Base-by-base conservation (phyloP, 768 basidiomycete genomes). In the Auricularia sp. region DNA sequence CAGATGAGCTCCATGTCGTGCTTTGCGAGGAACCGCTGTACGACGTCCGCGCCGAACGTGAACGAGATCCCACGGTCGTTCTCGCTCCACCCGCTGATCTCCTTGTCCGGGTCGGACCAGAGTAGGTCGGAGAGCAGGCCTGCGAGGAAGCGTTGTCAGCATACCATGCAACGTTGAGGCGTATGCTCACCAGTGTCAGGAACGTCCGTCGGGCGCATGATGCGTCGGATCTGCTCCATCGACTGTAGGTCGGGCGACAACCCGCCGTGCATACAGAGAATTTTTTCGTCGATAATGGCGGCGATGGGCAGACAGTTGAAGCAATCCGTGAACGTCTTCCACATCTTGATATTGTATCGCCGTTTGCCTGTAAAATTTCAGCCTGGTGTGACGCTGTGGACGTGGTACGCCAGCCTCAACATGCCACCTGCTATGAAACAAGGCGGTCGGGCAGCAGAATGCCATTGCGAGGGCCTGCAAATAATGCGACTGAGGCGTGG, bases 271-370 rank as follows among this genome's bases (percentile, higher is more conserved):
- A 98, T 98, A 62, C 94, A 97, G 77, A 99, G 98, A 75, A 99
- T 99, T 81, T 98, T 99, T 79, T 98, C 96, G 79, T 98, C 96
- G 75, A 99, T 98, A 78, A 99, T 98, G 71, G 96, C 96, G 61
- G 96, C 96, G 75, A 99, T 98, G 44, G 96, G 96, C 69, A 98
- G 81, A 76, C 96, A 98, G 81, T 99, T 99, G 85, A 99, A 99
- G 80, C 96, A 98, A 76, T 99, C 96, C 66, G 96, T 99, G 78
- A 99, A 99, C 42, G 96, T 99, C 84, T 99, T 99, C 96, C 96
- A 99, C 74, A 98, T 83, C 78, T 99, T 99, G 85, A 99, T 99
- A 82, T 98, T 99, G 84, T 98, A 98, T 74, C 96, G 88, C 75
- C 96, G 93, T 83, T 99, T 99, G 84, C 96, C 96, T 98, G 74